phyloP scores from a whole-genome alignment of 139 green algal species.

The Trebouxia sp. region DNA sequence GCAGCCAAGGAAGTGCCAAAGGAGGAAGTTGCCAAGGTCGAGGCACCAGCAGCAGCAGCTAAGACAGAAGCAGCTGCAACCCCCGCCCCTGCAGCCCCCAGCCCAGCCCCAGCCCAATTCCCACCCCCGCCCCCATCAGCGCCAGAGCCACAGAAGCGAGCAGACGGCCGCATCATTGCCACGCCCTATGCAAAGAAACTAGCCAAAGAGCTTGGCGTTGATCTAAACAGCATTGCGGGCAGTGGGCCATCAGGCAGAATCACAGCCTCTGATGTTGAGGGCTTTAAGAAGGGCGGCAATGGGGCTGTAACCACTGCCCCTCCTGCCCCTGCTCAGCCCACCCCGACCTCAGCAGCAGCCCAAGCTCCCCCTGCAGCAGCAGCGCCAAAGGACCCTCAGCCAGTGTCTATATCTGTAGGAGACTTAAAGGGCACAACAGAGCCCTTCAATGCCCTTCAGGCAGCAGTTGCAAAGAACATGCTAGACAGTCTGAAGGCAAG shows the following conservation, averaged over 20 bases:
- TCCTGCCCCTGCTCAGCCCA: background rate
- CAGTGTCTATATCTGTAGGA: constrained; percentile 65
- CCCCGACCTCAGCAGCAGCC: background rate
- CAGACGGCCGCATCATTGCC: constrained; percentile 88
- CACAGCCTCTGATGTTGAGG: constrained; percentile 91
- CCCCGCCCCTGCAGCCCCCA: constrained; percentile 41
- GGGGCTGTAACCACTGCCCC: constrained; percentile 43
- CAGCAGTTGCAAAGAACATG: constrained; percentile 95
- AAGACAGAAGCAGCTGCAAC: constrained; percentile 52
- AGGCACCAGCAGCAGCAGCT: constrained; percentile 40
- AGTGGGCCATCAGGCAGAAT: constrained; percentile 92
- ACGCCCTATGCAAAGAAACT: constrained; percentile 99
- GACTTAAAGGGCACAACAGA: constrained; percentile 86
- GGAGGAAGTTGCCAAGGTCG: constrained; percentile 24
- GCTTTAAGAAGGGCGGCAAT: constrained; percentile 36
- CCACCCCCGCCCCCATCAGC: constrained; percentile 34
- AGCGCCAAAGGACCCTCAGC: constrained; percentile 42
- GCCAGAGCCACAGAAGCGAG: constrained; percentile 42
- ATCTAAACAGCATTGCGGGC: constrained; percentile 80
- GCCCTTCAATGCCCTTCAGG: constrained; percentile 91
- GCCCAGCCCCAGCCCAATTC: constrained; percentile 45
- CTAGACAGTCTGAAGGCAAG: constrained; percentile 85
- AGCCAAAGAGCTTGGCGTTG: constrained; percentile 91
- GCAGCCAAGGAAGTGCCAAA: constrained; percentile 30
- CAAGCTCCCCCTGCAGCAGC: constrained; percentile 33